phyloP scores from a whole-genome alignment of 129 eudicot species.

The Chrysanthemum seticuspe region DNA sequence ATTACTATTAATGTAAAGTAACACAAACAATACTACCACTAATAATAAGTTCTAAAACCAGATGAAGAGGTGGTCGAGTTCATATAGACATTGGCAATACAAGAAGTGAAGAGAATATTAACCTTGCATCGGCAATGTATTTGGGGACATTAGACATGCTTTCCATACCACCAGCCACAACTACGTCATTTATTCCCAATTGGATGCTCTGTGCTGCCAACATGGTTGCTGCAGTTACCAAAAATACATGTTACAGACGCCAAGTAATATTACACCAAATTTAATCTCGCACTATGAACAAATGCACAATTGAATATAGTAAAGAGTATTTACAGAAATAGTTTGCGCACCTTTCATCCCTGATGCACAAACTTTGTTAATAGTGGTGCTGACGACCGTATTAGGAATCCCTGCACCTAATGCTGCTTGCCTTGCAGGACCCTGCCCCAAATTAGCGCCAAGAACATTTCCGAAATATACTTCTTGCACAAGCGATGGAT shows the following conservation, averaged over 20 bases:
- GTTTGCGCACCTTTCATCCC: too few species aligned
- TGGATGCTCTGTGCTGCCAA: conserved; percentile 90
- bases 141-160: conserved; percentile 93
- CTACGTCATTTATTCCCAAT: conserved; percentile 77
- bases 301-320: conserved; percentile 1
- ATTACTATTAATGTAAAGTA: too few species aligned
- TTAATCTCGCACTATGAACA: background rate
- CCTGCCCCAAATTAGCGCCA: conserved; percentile 55
- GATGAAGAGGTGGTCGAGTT: background rate
- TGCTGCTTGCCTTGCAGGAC: background rate
- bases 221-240: conserved; percentile 75
- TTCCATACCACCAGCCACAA: conserved; percentile 92
- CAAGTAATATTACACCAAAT: background rate
- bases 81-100: conserved; percentile 5
- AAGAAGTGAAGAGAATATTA: conserved; percentile 19
- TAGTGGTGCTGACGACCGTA: conserved; percentile 70
- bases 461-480: conserved; percentile 95
- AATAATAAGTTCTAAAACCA: too few species aligned
- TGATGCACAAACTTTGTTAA: conserved; percentile 92
- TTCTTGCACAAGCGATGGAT: conserved; percentile 97
- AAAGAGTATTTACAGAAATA: conserved; percentile 34
- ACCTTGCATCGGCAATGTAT: conserved; percentile 83
- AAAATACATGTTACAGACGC: conserved; percentile 12
- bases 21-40: background rate
- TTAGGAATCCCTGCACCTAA: conserved; percentile 59